These are phyloP conservation scores for Talaromyces sp. DNA, from an alignment of 2,329 filamentous ascomycete species.

Conservation along the genomic window DNA sequence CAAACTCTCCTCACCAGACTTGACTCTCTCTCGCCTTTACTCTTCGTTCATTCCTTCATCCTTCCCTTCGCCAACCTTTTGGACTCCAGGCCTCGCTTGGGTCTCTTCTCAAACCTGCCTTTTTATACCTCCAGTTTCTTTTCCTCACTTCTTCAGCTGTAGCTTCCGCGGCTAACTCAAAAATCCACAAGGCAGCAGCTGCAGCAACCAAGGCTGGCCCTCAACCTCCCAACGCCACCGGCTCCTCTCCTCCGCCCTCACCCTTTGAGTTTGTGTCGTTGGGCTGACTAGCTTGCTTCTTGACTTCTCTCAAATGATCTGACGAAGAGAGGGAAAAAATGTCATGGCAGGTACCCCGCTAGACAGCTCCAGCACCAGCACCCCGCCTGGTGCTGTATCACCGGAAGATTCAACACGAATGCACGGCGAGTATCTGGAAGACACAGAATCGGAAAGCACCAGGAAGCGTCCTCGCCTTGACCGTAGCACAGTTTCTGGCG, in stretches of 20 bases:
- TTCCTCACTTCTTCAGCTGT: constrained; percentile 5
- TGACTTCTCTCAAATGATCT: constrained; percentile 3
- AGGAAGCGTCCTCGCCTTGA: constrained; percentile 46
- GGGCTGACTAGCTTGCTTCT: not conserved
- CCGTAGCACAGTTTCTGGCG: constrained; percentile 34
- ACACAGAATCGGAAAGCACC: constrained; percentile 31
- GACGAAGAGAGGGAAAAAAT: constrained; percentile 29
- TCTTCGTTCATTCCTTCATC: not conserved
- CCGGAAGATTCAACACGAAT: constrained; percentile 24
- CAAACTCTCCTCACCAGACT: constrained; percentile 4
- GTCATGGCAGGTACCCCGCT: constrained; percentile 43
- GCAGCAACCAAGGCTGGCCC: constrained; percentile 1
- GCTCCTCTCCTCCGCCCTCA: not conserved
- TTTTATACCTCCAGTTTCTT: not conserved
- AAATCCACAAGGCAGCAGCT: constrained; percentile 12
- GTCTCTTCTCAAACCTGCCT: not conserved
- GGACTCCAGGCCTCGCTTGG: not conserved
- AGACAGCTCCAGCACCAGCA: constrained; percentile 41
- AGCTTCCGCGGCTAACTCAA: constrained; percentile 13
- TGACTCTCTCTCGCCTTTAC: not conserved
- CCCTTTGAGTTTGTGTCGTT: not conserved
- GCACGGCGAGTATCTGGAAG: constrained; percentile 36
- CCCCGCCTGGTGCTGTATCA: constrained; percentile 31
- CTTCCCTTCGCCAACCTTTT: not conserved
- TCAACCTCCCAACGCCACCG: not conserved